A percentile compares a stretch with the other conserved stretches of the same genome.
These are phyloP conservation scores for Cystobasidiopsis lactophilus DNA, from an alignment of 768 basidiomycete species.

Conservation along the genomic window DNA sequence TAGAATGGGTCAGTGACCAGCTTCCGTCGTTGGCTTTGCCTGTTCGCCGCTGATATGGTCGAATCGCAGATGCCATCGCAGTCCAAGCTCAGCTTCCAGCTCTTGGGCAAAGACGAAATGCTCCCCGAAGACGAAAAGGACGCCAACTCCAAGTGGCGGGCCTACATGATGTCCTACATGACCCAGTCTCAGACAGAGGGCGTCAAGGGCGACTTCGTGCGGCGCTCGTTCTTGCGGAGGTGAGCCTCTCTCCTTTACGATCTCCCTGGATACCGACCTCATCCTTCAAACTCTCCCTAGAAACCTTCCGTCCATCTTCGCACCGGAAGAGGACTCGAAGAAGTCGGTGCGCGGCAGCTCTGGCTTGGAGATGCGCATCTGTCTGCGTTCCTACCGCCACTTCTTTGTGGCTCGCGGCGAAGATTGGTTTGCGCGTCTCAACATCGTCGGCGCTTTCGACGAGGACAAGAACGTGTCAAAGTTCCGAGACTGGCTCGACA, in stretches of 20 bases:
- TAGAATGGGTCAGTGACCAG: constrained; percentile 26
- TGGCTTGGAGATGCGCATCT: constrained; percentile 60
- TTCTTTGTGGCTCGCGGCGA: constrained; percentile 47
- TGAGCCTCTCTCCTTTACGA: background rate
- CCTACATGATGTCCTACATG: constrained; percentile 28
- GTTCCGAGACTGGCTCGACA: too few relatives aligned
- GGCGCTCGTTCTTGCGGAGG: background rate
- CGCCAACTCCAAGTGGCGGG: constrained; percentile 27
- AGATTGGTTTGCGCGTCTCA: constrained; percentile 12
- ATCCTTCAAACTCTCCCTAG: background rate
- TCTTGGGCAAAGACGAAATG: constrained; percentile 28
- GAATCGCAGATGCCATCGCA: constrained; percentile 11
- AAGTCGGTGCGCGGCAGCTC: constrained; percentile 24
- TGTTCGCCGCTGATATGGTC: background rate
- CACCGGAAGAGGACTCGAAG: constrained; percentile 1
- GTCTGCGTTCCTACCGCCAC: constrained; percentile 44
- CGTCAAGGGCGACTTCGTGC: constrained; percentile 22
- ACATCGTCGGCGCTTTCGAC: too few relatives aligned
- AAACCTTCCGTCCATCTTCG: background rate
- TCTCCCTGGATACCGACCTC: background rate
- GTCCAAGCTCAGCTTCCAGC: constrained; percentile 23
- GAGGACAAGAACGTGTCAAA: too few relatives aligned
- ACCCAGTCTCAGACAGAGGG: constrained; percentile 7
- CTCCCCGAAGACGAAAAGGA: constrained; percentile 28
- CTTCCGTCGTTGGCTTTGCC: constrained; percentile 1